Evolutionary conservation across 306 rosid species (phyloP), one percentile per base, ranked within the genome.

Genomic region (Sophora flavescens): DNA sequence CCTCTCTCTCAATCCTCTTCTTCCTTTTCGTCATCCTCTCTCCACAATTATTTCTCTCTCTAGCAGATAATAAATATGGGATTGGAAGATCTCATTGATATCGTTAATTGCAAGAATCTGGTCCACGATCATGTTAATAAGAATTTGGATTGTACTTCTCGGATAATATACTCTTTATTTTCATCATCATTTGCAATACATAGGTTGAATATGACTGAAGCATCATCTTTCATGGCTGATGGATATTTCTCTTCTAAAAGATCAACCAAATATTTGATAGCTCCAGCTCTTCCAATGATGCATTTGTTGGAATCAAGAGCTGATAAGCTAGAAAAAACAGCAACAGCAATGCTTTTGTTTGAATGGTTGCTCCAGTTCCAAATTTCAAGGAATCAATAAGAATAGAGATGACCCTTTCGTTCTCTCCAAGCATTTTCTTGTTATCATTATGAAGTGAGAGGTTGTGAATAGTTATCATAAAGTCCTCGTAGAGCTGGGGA

Each of bases 261-360:
- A 8, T 78, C 70, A 16, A 88, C 66, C 32, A 88, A 68, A 51
- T 84, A 84, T n/a, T 54, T 81, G 13, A 90, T 14, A 30, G 88
- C 90, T 3, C 83, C 89, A 0, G 78, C 64, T 16, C 77, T 47
- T 10, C 91, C 96, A 11, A 90, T 75, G 3, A 70, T 13, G 10
- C n/a, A 30, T 73, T 77, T 88, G 86, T 77, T 84, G 6, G 79
- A 65, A 10, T 86, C 82, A 5, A 75, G 12, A 17, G 78, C 81
- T 4, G 93, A 52, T 45, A 90, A 36, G 10, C 87, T 81, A 77
- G 75, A 86, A 41, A 90, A 63, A 6, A 91, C 68, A 3, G 93
- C 91, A 4, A 88, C 91, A 18, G 93, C 93, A 81, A 83, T 88
- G 68, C 84, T 80, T 71, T 84, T 5, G 87, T 77, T 47, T 80